phyloP scores from a whole-genome alignment of 2,329 filamentous ascomycete species.

The Beauveria bassiana region DNA sequence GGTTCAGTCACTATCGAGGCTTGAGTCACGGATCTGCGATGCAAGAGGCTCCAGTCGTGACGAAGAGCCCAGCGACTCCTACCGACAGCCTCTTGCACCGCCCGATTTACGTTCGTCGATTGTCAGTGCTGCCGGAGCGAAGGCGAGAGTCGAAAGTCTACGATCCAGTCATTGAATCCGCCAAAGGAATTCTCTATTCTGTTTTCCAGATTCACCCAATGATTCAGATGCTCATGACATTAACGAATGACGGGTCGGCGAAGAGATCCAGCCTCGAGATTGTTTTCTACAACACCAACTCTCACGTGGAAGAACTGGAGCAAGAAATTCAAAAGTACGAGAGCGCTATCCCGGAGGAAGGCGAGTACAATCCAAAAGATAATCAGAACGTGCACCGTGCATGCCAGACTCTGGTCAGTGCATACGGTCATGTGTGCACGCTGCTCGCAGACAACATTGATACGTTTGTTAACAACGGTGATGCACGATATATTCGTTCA shows the following conservation, averaged over 20 bases:
- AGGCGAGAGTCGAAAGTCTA: conserved; percentile 53
- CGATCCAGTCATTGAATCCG: conserved; percentile 56
- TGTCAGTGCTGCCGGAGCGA: conserved; percentile 56
- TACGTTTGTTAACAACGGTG: conserved; percentile 56
- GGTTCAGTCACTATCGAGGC: conserved; percentile 59
- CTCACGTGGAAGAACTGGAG: conserved; percentile 58
- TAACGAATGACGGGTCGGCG: conserved; percentile 51
- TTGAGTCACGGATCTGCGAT: conserved; percentile 63
- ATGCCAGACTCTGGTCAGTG: conserved; percentile 54
- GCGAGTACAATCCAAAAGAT: conserved; percentile 41
- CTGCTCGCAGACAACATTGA: conserved; percentile 55
- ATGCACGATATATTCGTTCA: conserved; percentile 59
- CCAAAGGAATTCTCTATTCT: conserved; percentile 59
- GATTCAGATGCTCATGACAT: conserved; percentile 56
- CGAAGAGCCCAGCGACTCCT: conserved; percentile 51
- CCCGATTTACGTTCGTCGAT: conserved; percentile 54
- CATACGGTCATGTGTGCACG: conserved; percentile 58
- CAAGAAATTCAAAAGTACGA: conserved; percentile 58
- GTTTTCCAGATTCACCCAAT: conserved; percentile 62
- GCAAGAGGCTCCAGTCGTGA: conserved; percentile 39
- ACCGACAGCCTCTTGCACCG: conserved; percentile 50
- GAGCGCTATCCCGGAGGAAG: conserved; percentile 33
- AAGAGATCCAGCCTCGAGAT: conserved; percentile 58
- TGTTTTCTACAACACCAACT: conserved; percentile 60
- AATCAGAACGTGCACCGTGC: conserved; percentile 58